A percentile compares a stretch with the other conserved stretches of the same genome.
Conservation (phyloP, 2,329 filamentous ascomycete genomes). For the Trichoderma gracile region DNA sequence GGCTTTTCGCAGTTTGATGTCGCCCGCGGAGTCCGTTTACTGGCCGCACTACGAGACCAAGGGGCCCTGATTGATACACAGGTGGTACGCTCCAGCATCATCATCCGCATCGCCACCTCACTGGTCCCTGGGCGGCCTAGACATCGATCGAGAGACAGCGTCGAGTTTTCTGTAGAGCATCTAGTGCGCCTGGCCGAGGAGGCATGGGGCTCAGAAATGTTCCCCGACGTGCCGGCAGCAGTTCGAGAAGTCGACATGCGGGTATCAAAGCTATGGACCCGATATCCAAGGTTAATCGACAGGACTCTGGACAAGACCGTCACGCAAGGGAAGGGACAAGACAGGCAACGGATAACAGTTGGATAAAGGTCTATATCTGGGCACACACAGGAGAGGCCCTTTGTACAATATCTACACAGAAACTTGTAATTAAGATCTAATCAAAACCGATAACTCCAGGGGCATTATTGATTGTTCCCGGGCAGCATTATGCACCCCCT, state of each 20-base stretch:
- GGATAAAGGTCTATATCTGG: slow-evolving; percentile 16
- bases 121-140: slow-evolving; percentile 34
- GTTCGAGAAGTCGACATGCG: slow-evolving; percentile 34
- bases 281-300: slow-evolving; percentile 35
- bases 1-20: slow-evolving; percentile 37
- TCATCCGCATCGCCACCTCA: slow-evolving; percentile 37
- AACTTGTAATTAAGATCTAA: slow-evolving; percentile 27
- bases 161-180: slow-evolving; percentile 36
- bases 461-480: slow-evolving; percentile 30
- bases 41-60: slow-evolving; percentile 39
- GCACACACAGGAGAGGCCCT: slow-evolving; percentile 3
- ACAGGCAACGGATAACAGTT: slow-evolving; percentile 1
- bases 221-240: slow-evolving; percentile 33
- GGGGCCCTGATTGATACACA: slow-evolving; percentile 41
- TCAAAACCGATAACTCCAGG: slow-evolving; percentile 34
- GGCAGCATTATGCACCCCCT: slow-evolving; percentile 33
- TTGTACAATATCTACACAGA: slow-evolving; percentile 25
- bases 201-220: slow-evolving; percentile 40
- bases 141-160: slow-evolving; percentile 36
- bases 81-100: slow-evolving; percentile 35
- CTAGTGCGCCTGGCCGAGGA: slow-evolving; percentile 38
- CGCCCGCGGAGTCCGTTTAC: slow-evolving; percentile 41
- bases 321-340: not conserved
- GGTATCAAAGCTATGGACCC: slow-evolving; percentile 37
- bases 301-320: slow-evolving; percentile 33